Base-by-base conservation (phyloP, 352 stramenopile genomes). In the Globisporangium okanoganense region DNA sequence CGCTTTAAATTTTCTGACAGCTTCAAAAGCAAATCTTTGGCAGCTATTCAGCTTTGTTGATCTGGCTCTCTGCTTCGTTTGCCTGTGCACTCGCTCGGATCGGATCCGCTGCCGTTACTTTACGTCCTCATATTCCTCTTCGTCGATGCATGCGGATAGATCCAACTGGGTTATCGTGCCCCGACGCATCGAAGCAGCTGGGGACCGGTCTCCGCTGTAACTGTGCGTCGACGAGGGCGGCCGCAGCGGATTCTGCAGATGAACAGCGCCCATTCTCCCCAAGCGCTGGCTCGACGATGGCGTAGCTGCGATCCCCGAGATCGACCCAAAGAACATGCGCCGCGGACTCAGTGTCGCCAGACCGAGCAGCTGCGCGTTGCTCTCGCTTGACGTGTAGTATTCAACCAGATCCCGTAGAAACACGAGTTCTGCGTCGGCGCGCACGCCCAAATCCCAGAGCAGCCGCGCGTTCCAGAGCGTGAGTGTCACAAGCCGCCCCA, bases 391-490 rank as follows among this genome's bases (percentile, higher is more conserved):
- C 14, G 44, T 61, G 25, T 56, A 58, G 45, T 75, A 79, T 40
- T 75, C 55, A 50, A 65, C 58, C 8, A 49, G 24, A 22, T 73
- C 70, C 25, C 56, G 57, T 2, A 80, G 43, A 29, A 73, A 72
- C 24, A 74, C 44, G 13, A 78, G 63, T 35, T 73, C 62, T 12
- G 35, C 36, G 27, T 78, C 67, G 20, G 56, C 56, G 1, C 58
- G 50, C 36, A 77, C 51, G 12, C 70, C 72, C 10, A 80, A 9
- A 27, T 73, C 65, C 58, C 61, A 76, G 36, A 78, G 41, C 10
- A 78, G 62, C 0, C 69, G 69, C 27, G 25, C 47, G 27, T 64
- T 61, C 63, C 67, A 73, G 6, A 79, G 54, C 50, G 48, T 47
- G 14, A 79, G 53, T 38, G 69, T 79, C 25, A 64, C 35, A 1